Evolutionary conservation across 2,329 filamentous ascomycete species (phyloP).

Genomic region (Cordyceps fumosorosea): DNA sequence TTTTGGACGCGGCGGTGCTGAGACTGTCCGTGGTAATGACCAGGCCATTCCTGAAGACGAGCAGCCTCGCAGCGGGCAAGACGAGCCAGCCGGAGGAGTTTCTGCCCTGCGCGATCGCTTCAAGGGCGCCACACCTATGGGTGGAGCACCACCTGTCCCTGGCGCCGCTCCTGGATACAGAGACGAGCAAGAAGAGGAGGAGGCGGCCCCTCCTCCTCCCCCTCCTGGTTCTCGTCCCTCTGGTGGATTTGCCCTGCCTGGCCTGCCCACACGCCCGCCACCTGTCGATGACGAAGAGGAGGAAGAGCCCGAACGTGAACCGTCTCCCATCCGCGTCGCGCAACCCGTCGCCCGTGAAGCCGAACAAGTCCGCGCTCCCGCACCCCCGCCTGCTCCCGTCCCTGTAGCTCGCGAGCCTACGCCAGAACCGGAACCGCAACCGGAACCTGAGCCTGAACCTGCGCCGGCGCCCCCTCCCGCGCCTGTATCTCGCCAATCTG

Average conservation of each 20-base stretch:
- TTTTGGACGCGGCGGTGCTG: constrained; percentile 57
- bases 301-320: constrained; percentile 46
- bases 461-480: not conserved
- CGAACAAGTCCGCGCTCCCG: constrained; percentile 8
- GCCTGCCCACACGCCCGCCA: constrained; percentile 58
- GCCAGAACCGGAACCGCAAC: constrained; percentile 7
- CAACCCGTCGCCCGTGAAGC: constrained; percentile 68
- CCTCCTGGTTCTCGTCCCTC: constrained; percentile 64
- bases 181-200: constrained; percentile 20
- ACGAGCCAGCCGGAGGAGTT: constrained; percentile 57
- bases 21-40: constrained; percentile 48
- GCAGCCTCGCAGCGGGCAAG: constrained; percentile 36
- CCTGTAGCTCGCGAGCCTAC: constrained; percentile 11
- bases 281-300: constrained; percentile 49
- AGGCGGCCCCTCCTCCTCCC: constrained; percentile 44
- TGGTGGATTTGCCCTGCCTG: constrained; percentile 72
- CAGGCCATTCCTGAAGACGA: constrained; percentile 49
- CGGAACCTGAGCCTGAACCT: constrained; percentile 11
- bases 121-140: constrained; percentile 65
- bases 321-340: constrained; percentile 77
- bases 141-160: constrained; percentile 32
- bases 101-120: constrained; percentile 76
- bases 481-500: not conserved
- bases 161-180: constrained; percentile 6
- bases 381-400: constrained; percentile 10